Evolutionary conservation across 139 green algal genomes (phyloP).

Genomic region (Gonium pectorale): DNA sequence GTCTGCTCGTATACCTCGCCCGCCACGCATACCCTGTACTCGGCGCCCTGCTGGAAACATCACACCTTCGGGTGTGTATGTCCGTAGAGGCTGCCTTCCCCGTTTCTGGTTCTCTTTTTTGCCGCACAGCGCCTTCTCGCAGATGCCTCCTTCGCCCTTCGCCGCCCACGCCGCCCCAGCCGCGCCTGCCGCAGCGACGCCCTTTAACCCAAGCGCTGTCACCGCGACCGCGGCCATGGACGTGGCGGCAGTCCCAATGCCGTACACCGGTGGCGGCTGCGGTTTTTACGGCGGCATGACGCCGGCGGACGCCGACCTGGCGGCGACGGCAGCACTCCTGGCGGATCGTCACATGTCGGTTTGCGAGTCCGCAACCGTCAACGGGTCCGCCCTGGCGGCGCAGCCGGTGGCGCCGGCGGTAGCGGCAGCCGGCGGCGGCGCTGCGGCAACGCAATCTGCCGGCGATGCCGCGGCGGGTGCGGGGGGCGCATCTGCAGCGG

Average conservation of each 20-base stretch:
- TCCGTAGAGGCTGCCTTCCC: too few species aligned
- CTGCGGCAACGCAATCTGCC: neutral
- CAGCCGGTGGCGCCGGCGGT: neutral
- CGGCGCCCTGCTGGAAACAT: too few species aligned
- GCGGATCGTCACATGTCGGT: slow-evolving; percentile 29
- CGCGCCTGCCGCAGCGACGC: neutral
- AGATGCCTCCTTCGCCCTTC: too few species aligned
- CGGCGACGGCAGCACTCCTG: slow-evolving; percentile 9
- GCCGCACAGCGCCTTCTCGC: too few species aligned
- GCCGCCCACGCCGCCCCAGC: too few species aligned
- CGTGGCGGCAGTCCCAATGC: neutral
- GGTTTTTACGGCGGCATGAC: neutral
- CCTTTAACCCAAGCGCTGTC: neutral
- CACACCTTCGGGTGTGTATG: too few species aligned
- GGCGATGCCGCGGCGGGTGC: neutral
- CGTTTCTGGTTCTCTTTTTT: too few species aligned
- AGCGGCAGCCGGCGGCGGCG: neutral
- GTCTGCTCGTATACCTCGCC: too few species aligned
- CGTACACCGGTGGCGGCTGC: neutral
- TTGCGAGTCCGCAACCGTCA: slow-evolving; percentile 15
- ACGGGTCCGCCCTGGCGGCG: neutral
- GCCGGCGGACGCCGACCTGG: slow-evolving; percentile 27
- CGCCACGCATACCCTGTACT: too few species aligned
- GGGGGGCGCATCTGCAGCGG: neutral
- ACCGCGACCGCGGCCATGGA: neutral